These are phyloP conservation scores for Calendula officinalis DNA, from an alignment of 129 eudicot species.

Conservation along the genomic window DNA sequence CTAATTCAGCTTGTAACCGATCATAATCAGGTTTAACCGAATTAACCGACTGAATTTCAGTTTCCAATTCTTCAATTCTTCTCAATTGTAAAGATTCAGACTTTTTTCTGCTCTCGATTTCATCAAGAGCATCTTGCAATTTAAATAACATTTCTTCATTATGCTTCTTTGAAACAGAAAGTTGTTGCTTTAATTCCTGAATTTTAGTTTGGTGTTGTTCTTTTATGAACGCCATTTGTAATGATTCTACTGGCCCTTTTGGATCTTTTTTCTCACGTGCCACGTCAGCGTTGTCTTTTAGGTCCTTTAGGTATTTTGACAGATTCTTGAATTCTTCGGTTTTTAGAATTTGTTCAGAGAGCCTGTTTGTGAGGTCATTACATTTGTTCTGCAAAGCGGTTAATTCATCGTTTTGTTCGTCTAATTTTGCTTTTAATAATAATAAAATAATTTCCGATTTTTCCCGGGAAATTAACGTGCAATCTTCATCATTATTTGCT, in stretches of 20 bases:
- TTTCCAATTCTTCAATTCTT: slow-evolving; percentile 80
- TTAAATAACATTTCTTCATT: slow-evolving; percentile 88
- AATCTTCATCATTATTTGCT: slow-evolving; percentile 36
- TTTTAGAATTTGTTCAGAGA: slow-evolving; percentile 70
- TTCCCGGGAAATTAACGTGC: slow-evolving; percentile 37
- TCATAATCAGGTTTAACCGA: slow-evolving; percentile 75
- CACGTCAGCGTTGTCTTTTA: slow-evolving; percentile 81
- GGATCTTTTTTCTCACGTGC: slow-evolving; percentile 60
- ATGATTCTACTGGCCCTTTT: slow-evolving; percentile 67
- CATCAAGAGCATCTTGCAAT: slow-evolving; percentile 84
- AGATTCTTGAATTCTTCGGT: slow-evolving; percentile 87
- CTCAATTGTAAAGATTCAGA: slow-evolving; percentile 58
- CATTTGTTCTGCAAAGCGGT: slow-evolving; percentile 38
- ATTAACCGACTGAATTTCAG: slow-evolving; percentile 44
- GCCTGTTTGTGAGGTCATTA: slow-evolving; percentile 51
- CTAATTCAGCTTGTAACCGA: slow-evolving; percentile 69
- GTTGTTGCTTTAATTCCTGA: slow-evolving; percentile 80
- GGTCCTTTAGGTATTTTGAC: slow-evolving; percentile 79
- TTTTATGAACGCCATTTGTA: slow-evolving; percentile 78
- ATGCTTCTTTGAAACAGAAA: slow-evolving; percentile 74
- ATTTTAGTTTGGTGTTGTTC: slow-evolving; percentile 78
- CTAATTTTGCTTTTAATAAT: slow-evolving; percentile 54
- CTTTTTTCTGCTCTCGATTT: slow-evolving; percentile 64
- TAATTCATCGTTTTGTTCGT: slow-evolving; percentile 49
- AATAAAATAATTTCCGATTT: slow-evolving; percentile 49